phyloP scores from a whole-genome alignment of 495 filamentous ascomycete species.

The Penicillium simplicissimum region DNA sequence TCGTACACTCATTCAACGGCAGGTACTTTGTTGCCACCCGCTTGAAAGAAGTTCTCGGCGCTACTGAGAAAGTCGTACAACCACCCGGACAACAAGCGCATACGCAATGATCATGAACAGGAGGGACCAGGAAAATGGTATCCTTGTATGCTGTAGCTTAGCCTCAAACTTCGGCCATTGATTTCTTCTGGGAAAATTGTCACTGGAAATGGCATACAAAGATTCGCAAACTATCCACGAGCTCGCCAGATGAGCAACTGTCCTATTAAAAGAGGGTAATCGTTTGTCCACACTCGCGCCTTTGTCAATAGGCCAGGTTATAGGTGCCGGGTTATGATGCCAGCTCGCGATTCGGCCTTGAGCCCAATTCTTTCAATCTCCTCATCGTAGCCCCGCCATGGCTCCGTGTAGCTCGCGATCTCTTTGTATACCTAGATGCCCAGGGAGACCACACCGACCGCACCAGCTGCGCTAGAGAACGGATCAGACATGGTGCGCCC shows the following conservation, averaged over 20 bases:
- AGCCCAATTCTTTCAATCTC: background rate
- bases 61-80: background rate
- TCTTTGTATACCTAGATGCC: background rate
- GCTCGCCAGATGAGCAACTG: background rate
- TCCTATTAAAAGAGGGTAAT: background rate
- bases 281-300: background rate
- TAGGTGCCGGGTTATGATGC: background rate
- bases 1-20: background rate
- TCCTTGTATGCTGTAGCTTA: background rate
- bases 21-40: accelerated
- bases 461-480: background rate
- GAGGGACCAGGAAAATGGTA: background rate
- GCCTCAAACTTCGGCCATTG: background rate
- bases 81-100: background rate
- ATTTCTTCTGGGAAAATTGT: background rate
- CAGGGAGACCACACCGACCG: background rate
- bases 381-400: background rate
- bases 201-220: background rate
- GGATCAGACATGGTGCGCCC: background rate
- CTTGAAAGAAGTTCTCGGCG: background rate
- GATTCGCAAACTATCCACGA: background rate
- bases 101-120: background rate
- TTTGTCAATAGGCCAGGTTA: background rate
- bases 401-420: background rate
- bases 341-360: background rate